Evolutionary conservation across 495 filamentous ascomycete genomes (phyloP).

Genomic region (Neurospora intermedia): DNA sequence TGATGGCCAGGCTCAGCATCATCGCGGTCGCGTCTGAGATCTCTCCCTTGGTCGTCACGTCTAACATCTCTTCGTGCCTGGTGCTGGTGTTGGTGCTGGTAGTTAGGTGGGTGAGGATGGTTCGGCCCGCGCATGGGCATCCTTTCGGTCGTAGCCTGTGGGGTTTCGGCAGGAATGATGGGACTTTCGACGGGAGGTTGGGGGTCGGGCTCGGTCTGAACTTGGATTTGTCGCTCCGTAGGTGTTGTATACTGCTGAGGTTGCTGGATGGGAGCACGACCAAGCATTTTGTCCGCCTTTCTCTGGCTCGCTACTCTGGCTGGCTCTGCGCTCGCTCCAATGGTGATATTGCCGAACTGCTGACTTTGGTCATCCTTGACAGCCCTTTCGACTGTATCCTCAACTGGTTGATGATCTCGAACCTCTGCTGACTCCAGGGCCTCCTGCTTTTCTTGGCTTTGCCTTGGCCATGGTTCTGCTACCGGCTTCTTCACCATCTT

Average conservation of each 20-base stretch:
- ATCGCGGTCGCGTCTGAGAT: conserved; percentile 8
- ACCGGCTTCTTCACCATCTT: neutral
- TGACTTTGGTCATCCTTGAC: neutral
- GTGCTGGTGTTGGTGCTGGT: neutral
- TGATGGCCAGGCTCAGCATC: conserved; percentile 20
- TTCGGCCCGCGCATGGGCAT: neutral
- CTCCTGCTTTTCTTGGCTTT: neutral
- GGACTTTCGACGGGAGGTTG: neutral
- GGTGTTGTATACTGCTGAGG: conserved; percentile 2
- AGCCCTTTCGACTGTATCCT: neutral
- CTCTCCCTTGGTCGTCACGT: neutral
- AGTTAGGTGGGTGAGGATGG: neutral
- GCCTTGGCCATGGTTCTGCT: neutral
- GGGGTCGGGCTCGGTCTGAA: neutral
- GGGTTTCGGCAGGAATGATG: neutral
- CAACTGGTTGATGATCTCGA: neutral
- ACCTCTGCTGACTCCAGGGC: neutral
- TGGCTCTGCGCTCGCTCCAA: neutral
- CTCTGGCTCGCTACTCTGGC: conserved; percentile 11
- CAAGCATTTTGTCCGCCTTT: conserved; percentile 21
- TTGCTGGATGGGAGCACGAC: conserved; percentile 8
- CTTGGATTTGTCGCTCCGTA: neutral
- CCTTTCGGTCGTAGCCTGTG: neutral
- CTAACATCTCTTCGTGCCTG: conserved; percentile 8
- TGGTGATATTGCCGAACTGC: neutral